Evolutionary conservation across 257 asterid genomes (phyloP), one percentile per base, ranked within the genome.

Genomic region (Solanum chilense): DNA sequence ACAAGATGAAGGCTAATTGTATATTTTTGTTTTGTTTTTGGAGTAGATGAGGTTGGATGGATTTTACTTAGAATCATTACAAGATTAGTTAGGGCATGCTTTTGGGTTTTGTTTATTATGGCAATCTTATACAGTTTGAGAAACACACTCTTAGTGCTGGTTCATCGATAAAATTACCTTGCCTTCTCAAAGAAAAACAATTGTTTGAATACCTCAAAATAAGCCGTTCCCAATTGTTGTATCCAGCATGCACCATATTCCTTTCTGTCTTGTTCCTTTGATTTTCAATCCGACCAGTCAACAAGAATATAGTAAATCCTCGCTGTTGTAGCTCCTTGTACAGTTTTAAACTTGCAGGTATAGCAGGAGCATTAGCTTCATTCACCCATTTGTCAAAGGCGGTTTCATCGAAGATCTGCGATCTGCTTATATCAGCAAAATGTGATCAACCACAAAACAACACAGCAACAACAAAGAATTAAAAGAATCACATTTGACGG

Each of bases 161-260:
- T 20, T 37, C 81, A 73, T 73, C 11, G 12, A 73, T 73, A 73
- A 20, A 35, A 20, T 74, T 20, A 74, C 81, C 31, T 74, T 37
- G 47, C 49, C 29, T 74, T 35, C 10, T 37, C 81, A 74, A 74
- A 74, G 42, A 35, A 70, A 31, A 71, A 37, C 42, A 73, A 5
- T 35, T 71, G 64, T 74, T 27, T 58, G 21, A 29, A 71, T 93
- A 95, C 99, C 99, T 96, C 91, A 96, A 85, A 87, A 95, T 73
- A 70, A 96, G 98, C 90, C 92, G 94, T 88, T 95, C 92, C 98
- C 98, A 96, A 89, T 91, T 91, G 90, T 87, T 90, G 92, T 90
- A 95, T 88, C 98, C 98, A 73, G 94, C 92, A 70, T 84, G 62
- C 66, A 76, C 62, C 8, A 94, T 92, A 90, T 95, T 95, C 69